These are phyloP conservation scores for Agroathelia rolfsii DNA, from an alignment of 1,284 basidiomycete genomes.

Conservation along the genomic window DNA sequence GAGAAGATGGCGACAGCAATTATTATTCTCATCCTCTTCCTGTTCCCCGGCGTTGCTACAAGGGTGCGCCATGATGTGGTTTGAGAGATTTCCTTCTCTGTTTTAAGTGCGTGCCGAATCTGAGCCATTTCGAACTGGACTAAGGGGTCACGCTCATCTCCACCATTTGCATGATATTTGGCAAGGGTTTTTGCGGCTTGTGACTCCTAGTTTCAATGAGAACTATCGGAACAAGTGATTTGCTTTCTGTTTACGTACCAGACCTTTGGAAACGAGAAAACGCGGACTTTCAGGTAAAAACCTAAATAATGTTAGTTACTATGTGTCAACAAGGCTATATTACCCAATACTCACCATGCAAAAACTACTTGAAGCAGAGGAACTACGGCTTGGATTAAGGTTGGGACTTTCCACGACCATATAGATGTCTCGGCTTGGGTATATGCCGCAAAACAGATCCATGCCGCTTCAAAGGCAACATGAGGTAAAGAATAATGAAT, in stretches of 20 bases:
- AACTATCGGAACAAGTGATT: slow-evolving; percentile 3
- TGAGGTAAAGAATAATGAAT: slow-evolving; percentile 5
- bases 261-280: slow-evolving; percentile 52
- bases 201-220: slow-evolving; percentile 28
- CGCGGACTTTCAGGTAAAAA: slow-evolving; percentile 64
- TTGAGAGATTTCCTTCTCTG: slow-evolving; percentile 42
- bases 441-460: slow-evolving; percentile 47
- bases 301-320: slow-evolving; percentile 27
- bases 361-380: slow-evolving; percentile 50
- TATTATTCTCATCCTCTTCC: slow-evolving; percentile 47
- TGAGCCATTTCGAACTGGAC: slow-evolving; percentile 52
- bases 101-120: slow-evolving; percentile 50
- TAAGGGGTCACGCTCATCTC: slow-evolving; percentile 40
- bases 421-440: slow-evolving; percentile 31
- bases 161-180: slow-evolving; percentile 53
- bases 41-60: slow-evolving; percentile 48
- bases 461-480: slow-evolving; percentile 27
- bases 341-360: slow-evolving; percentile 30
- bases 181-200: slow-evolving; percentile 42
- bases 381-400: slow-evolving; percentile 55
- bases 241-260: slow-evolving; percentile 24
- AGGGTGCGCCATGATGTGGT: slow-evolving; percentile 39
- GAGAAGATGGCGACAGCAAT: slow-evolving; percentile 51
- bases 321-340: slow-evolving; percentile 1
- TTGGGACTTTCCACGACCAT: slow-evolving; percentile 65